Conservation (phyloP, 805 yeast genomes). For the Cyberlindnera euphorbiae region DNA sequence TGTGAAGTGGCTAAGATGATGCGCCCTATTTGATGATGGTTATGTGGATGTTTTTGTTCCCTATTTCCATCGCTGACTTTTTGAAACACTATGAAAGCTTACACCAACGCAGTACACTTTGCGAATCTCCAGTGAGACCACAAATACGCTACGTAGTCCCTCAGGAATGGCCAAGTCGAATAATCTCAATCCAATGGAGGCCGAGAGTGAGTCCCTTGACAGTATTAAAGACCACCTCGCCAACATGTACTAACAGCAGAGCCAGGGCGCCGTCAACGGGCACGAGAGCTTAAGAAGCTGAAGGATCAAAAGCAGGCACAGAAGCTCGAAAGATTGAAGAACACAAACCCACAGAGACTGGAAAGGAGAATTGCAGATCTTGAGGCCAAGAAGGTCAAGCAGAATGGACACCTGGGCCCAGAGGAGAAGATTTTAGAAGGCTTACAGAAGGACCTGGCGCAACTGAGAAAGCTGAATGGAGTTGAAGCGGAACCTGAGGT, state of each 20-base stretch:
- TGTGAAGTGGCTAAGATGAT: no score
- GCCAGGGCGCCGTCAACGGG: slow-evolving; percentile 24
- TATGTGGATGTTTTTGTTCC: no score
- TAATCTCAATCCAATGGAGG: slow-evolving; percentile 9
- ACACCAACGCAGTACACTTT: no score
- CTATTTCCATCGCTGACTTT: no score
- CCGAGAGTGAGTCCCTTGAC: slow-evolving; percentile 13
- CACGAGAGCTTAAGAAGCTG: slow-evolving; percentile 7
- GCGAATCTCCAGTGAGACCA: no score
- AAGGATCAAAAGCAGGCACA: slow-evolving; percentile 6
- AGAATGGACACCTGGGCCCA: slow-evolving; percentile 32
- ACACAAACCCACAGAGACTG: slow-evolving; percentile 21
- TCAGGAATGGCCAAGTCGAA: slow-evolving; percentile 9
- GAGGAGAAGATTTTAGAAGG: slow-evolving; percentile 31
- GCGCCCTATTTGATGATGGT: no score
- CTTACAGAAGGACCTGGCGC: slow-evolving; percentile 38
- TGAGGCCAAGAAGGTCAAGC: slow-evolving; percentile 24
- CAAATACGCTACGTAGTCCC: not conserved
- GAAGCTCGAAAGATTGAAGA: slow-evolving; percentile 6
- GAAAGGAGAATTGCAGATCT: slow-evolving; percentile 20
- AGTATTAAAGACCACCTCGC: not conserved
- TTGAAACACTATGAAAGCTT: no score
- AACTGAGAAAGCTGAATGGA: slow-evolving; percentile 27
- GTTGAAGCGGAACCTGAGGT: slow-evolving; percentile 3
- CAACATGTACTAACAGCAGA: not conserved